A percentile compares a stretch with the other conserved stretches of the same genome.
Evolutionary conservation across 2,329 filamentous ascomycete species (phyloP).

Genomic region (Aspergillus thermomutatus): DNA sequence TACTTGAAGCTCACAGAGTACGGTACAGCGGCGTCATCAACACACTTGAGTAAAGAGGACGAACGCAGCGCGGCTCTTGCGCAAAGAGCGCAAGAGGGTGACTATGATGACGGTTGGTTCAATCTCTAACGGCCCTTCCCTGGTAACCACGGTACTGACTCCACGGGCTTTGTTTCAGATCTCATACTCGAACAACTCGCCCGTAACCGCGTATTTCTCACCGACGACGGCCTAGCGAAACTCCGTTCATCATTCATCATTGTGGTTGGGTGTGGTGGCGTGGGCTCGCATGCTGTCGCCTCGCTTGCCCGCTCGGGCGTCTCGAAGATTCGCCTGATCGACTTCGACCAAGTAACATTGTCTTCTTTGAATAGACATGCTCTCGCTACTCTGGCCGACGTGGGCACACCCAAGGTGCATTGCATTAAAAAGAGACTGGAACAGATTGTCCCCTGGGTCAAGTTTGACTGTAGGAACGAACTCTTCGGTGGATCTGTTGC

Average conservation of each 20-base stretch:
- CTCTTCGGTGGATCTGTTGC: conserved; percentile 72
- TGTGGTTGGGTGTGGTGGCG: conserved; percentile 88
- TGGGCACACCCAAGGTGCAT: conserved; percentile 87
- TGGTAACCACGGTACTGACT: conserved; percentile 3
- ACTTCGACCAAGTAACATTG: conserved; percentile 96
- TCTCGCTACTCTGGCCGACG: conserved; percentile 88
- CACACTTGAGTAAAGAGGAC: conserved; percentile 50
- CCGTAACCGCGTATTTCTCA: conserved; percentile 87
- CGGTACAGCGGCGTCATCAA: conserved; percentile 36
- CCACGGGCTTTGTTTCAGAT: conserved; percentile 47
- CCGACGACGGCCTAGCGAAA: conserved; percentile 72
- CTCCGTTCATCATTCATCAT: conserved; percentile 80
- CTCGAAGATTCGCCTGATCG: conserved; percentile 80
- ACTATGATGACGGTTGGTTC: conserved; percentile 60
- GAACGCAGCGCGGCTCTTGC: conserved; percentile 57
- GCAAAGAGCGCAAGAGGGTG: conserved; percentile 57
- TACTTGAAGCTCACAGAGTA: conserved; percentile 49
- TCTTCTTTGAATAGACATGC: conserved; percentile 95
- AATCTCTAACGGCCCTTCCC: neutral
- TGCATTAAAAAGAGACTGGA: conserved; percentile 76
- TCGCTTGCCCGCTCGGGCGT: conserved; percentile 87
- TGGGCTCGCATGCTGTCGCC: conserved; percentile 86
- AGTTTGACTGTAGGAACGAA: conserved; percentile 81
- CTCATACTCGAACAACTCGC: conserved; percentile 93
- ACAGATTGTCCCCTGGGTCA: conserved; percentile 86